These are phyloP conservation scores for Zalaria obscura DNA, from an alignment of 2,329 filamentous ascomycete species.

Conservation along the genomic window DNA sequence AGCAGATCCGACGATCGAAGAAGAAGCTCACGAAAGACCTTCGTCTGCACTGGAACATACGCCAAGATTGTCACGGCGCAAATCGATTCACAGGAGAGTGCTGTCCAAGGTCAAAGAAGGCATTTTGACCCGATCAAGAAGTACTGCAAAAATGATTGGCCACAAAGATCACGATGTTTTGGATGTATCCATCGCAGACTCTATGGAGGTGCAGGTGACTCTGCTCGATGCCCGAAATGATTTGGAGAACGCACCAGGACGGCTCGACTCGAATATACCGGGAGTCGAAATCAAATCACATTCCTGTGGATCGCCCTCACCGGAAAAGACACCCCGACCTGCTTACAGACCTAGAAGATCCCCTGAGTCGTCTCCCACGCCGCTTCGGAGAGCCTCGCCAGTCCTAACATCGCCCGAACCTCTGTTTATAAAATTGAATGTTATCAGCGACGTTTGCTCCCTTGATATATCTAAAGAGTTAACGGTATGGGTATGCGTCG, in stretches of 20 bases:
- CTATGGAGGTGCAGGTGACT: neutral
- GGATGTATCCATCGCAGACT: neutral
- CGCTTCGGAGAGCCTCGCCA: neutral
- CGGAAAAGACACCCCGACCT: slow-evolving; percentile 2
- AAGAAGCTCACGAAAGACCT: neutral
- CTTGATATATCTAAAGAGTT: neutral
- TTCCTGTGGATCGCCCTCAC: slow-evolving; percentile 1
- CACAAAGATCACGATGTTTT: slow-evolving; percentile 5
- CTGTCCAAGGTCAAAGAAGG: slow-evolving; percentile 20
- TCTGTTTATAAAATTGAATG: neutral
- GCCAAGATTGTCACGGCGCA: slow-evolving; percentile 11
- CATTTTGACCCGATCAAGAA: slow-evolving; percentile 14
- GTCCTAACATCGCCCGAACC: neutral
- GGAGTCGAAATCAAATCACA: neutral
- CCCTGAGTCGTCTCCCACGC: neutral
- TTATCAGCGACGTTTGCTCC: neutral
- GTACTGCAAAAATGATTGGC: slow-evolving; percentile 6
- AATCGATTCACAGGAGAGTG: slow-evolving; percentile 20
- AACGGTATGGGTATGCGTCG: neutral
- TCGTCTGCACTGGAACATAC: neutral
- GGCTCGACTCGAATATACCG: neutral
- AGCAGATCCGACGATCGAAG: slow-evolving; percentile 1
- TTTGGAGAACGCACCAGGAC: neutral
- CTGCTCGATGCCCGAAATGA: neutral
- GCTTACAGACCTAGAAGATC: neutral